Conservation (phyloP, 2,329 filamentous ascomycete genomes). For the Paecilomyces niveus region DNA sequence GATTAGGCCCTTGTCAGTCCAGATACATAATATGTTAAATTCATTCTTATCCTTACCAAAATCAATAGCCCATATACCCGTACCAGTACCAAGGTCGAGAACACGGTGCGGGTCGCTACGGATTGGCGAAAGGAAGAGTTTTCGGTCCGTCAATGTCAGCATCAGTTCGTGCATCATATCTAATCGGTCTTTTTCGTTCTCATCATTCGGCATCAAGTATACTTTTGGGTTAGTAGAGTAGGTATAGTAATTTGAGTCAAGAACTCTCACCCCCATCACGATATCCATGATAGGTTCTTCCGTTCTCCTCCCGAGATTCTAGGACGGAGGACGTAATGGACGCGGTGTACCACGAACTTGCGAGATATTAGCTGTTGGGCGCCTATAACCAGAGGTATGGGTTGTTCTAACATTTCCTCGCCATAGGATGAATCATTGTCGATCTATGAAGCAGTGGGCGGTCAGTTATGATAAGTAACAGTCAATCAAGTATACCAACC, state of each 20-base stretch:
- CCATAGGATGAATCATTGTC: too few species aligned
- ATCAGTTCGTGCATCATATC: constrained; percentile 3
- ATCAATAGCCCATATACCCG: constrained; percentile 4
- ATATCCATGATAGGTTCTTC: too few species aligned
- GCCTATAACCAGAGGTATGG: too few species aligned
- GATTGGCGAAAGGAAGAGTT: constrained; percentile 1
- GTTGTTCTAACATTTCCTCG: too few species aligned
- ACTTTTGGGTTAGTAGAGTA: not conserved
- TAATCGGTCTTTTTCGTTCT: constrained; percentile 1
- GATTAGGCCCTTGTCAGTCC: too few species aligned
- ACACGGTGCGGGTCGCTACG: not conserved
- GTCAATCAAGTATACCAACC: too few species aligned
- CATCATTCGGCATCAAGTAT: constrained; percentile 7
- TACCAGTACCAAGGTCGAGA: constrained; percentile 3
- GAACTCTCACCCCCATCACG: constrained; percentile 1
- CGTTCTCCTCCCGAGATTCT: too few species aligned
- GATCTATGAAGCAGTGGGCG: too few species aligned
- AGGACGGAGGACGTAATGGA: too few species aligned
- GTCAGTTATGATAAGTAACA: too few species aligned
- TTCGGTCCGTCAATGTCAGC: not conserved
- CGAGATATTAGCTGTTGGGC: not conserved
- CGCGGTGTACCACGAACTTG: too few species aligned
- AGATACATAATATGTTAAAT: not conserved
- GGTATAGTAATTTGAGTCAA: too few species aligned
- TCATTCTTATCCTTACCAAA: constrained; percentile 2